These are phyloP conservation scores for Asparagopsis taxiformis DNA, from an alignment of 31 red algal species.

Conservation along the genomic window DNA sequence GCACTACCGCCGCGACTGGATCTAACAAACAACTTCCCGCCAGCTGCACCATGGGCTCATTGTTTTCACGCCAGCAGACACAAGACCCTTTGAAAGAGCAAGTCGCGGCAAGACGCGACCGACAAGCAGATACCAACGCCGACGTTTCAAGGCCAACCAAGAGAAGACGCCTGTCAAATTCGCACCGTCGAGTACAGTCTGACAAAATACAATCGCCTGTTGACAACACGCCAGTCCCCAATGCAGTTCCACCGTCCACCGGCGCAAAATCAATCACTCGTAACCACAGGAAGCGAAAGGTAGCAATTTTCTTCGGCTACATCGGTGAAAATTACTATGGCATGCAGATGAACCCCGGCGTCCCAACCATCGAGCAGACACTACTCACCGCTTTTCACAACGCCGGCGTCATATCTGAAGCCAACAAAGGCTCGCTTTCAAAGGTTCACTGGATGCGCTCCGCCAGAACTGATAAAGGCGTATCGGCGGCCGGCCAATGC, in stretches of 20 bases:
- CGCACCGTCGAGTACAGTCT: not conserved
- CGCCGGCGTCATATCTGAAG: constrained; percentile 61
- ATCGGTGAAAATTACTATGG: constrained; percentile 81
- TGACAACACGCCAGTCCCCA: not conserved
- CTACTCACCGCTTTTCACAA: constrained; percentile 64
- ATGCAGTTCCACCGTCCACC: not conserved
- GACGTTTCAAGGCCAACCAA: not conserved
- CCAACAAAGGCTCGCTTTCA: constrained; percentile 33
- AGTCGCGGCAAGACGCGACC: not conserved
- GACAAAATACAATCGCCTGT: not conserved
- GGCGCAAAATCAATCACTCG: not conserved
- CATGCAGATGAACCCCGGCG: constrained; percentile 80
- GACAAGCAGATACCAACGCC: not conserved
- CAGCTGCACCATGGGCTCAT: not conserved
- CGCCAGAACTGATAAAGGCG: constrained; percentile 94
- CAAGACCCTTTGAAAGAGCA: not conserved
- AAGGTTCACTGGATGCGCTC: constrained; percentile 84
- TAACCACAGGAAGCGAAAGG: constrained; percentile 57
- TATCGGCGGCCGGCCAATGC: constrained; percentile 83
- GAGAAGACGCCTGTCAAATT: not conserved
- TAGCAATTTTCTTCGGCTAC: constrained; percentile 89
- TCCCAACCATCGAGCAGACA: constrained; percentile 66
- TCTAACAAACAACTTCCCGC: too few relatives aligned
- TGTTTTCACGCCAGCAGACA: not conserved
- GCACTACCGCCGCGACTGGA: too few relatives aligned